phyloP scores from a whole-genome alignment of 345 rosid genomes.

The Barbarea vulgaris region DNA sequence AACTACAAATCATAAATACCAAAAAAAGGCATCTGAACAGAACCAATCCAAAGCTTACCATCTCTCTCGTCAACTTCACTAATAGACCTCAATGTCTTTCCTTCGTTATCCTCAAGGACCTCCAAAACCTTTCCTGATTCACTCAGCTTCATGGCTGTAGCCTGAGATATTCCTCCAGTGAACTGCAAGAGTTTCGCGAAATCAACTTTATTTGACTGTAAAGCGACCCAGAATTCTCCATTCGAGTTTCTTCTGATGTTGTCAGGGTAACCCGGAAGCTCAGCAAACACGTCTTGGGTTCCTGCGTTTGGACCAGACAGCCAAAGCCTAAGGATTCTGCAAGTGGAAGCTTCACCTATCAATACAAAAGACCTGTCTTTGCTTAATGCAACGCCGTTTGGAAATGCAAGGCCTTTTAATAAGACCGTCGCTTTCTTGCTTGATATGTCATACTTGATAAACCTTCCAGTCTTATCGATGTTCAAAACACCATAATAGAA shows the following conservation, averaged over 20 bases:
- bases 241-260: slow-evolving; percentile 57
- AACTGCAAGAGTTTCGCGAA: slow-evolving; percentile 46
- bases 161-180: slow-evolving; percentile 62
- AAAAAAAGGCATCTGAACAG: slow-evolving; percentile 64
- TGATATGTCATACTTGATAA: slow-evolving; percentile 59
- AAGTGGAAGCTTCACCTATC: slow-evolving; percentile 52
- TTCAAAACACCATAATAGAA: slow-evolving; percentile 50
- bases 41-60: slow-evolving; percentile 71
- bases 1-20: slow-evolving; percentile 51
- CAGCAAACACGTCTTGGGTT: slow-evolving; percentile 48
- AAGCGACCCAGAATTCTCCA: slow-evolving; percentile 80
- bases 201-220: slow-evolving; percentile 64
- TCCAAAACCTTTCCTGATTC: slow-evolving; percentile 56
- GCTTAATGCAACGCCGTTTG: slow-evolving; percentile 76
- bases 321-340: slow-evolving; percentile 54
- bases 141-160: slow-evolving; percentile 60
- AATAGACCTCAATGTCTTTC: slow-evolving; percentile 55
- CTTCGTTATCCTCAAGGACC: slow-evolving; percentile 56
- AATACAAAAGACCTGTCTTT: slow-evolving; percentile 59
- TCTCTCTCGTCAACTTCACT: slow-evolving; percentile 79
- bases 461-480: slow-evolving; percentile 63
- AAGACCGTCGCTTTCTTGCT: slow-evolving; percentile 59
- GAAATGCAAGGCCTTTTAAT: slow-evolving; percentile 56
- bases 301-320: slow-evolving; percentile 51
- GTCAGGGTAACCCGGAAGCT: slow-evolving; percentile 71